phyloP scores from a whole-genome alignment of 1,284 basidiomycete species.

The Vanrija sp. region DNA sequence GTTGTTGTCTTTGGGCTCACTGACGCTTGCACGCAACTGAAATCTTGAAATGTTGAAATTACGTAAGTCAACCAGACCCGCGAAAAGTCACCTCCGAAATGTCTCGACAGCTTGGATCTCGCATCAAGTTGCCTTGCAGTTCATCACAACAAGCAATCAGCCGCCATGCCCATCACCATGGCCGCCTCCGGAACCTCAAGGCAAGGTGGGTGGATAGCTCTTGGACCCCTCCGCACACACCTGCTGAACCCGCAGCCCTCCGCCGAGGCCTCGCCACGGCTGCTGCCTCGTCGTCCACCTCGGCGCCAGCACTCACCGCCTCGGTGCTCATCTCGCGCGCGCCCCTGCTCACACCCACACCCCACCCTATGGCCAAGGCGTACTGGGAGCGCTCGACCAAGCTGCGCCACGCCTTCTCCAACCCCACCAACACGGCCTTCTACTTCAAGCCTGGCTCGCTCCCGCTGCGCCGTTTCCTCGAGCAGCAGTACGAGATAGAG shows the following conservation, averaged over 20 bases:
- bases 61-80: too few relatives aligned
- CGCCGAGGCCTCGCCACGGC: constrained; percentile 14
- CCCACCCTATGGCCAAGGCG: constrained; percentile 71
- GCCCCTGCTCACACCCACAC: constrained; percentile 73
- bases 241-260: constrained; percentile 4
- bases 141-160: too few relatives aligned
- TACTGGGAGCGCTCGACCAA: constrained; percentile 83
- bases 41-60: too few relatives aligned
- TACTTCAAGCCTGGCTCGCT: constrained; percentile 93
- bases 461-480: constrained; percentile 73
- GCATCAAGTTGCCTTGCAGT: too few relatives aligned
- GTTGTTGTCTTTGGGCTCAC: too few relatives aligned
- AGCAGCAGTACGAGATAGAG: constrained; percentile 68
- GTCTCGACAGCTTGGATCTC: too few relatives aligned
- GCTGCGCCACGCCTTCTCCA: constrained; percentile 77
- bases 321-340: constrained; percentile 75
- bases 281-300: constrained; percentile 14
- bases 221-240: neutral
- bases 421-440: constrained; percentile 83
- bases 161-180: constrained; percentile 11
- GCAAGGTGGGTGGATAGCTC: constrained; percentile 6
- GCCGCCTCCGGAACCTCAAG: constrained; percentile 15
- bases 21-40: too few relatives aligned
- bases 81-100: too few relatives aligned
- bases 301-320: constrained; percentile 38